These are phyloP conservation scores for Dimargaris cristalligena DNA, from an alignment of 192 early-diverging fungal species.

Conservation along the genomic window DNA sequence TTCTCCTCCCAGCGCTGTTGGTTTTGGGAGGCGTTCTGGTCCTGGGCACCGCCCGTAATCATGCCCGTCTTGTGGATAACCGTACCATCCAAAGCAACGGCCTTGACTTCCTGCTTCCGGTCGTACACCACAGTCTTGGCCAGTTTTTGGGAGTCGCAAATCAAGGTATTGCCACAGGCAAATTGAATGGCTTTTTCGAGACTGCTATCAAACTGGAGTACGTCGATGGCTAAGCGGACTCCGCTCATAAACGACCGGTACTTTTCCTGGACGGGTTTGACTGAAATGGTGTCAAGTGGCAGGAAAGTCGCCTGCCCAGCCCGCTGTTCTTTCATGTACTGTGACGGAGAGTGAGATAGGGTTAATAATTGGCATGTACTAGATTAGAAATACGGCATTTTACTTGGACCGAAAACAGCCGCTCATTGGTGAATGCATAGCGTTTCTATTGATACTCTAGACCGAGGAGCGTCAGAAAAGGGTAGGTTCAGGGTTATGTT, in stretches of 20 bases:
- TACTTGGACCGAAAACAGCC: too few relatives aligned
- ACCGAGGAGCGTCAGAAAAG: too few relatives aligned
- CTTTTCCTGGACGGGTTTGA: slow-evolving; percentile 62
- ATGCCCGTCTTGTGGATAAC: slow-evolving; percentile 92
- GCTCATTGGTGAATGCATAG: too few relatives aligned
- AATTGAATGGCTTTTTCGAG: slow-evolving; percentile 73
- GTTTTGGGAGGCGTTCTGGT: slow-evolving; percentile 23
- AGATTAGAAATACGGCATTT: slow-evolving; percentile 4
- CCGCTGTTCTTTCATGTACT: slow-evolving; percentile 82
- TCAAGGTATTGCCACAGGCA: slow-evolving; percentile 77
- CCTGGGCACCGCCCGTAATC: slow-evolving; percentile 66
- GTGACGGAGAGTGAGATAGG: neutral
- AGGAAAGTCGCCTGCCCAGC: slow-evolving; percentile 85
- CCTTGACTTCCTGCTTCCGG: slow-evolving; percentile 64
- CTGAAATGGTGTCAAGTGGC: slow-evolving; percentile 66
- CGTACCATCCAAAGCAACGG: slow-evolving; percentile 83
- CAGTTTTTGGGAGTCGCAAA: slow-evolving; percentile 76
- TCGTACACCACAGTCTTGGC: slow-evolving; percentile 81
- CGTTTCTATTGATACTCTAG: too few relatives aligned
- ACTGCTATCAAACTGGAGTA: slow-evolving; percentile 63
- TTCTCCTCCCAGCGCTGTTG: slow-evolving; percentile 66
- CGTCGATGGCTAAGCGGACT: slow-evolving; percentile 83
- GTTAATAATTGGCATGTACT: neutral
- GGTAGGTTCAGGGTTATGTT: too few relatives aligned
- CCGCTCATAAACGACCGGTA: slow-evolving; percentile 61